Evolutionary conservation across 129 eudicot species (phyloP), one percentile per base, ranked within the genome.

Genomic region (Lactuca sativa): DNA sequence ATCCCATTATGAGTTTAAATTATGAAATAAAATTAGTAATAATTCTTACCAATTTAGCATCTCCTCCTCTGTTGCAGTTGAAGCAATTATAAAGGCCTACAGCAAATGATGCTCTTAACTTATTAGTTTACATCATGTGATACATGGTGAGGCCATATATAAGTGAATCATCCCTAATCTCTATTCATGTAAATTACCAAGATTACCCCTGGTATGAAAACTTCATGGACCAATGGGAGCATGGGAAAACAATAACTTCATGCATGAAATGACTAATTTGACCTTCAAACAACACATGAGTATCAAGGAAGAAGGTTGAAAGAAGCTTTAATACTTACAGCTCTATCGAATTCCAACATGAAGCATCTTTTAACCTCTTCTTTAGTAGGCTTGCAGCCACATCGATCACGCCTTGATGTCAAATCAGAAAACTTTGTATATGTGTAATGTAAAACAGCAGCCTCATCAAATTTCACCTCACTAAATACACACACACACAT

Each of bases 391-490:
- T 89, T 89, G 67, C 96, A 89, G 60, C 90, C 84, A 79, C 96
- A 89, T 53, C 96, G 75, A 80, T 86, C 92, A 43, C 90, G 85
- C 78, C 96, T 83, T 53, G 92, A 89, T 67, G 92, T 83, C 84
- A 89, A 80, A 78, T 86, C 92, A 9, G 96, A 89, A 77, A 81
- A 86, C 72, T 77, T 89, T 64, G 96, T 48, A 61, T 89, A 89
- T 36, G 96, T 86, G 64, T 75, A 89, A 77, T 89, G 89, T 58
- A 89, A 70, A 59, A 89, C 81, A 59, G 89, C 96, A 47, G 89
- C 96, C 80, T 85, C 92, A 8, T 83, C 85, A 56, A 83, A 37
- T 72, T 66, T 83, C 41, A 83, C 41, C 78, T 86, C 87, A 58
- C 95, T 88, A 67, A 55, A 57, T 67, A 81, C 58, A 65, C 15